Evolutionary conservation across 306 rosid species (phyloP).

Genomic region (Echinosophora koreensis): DNA sequence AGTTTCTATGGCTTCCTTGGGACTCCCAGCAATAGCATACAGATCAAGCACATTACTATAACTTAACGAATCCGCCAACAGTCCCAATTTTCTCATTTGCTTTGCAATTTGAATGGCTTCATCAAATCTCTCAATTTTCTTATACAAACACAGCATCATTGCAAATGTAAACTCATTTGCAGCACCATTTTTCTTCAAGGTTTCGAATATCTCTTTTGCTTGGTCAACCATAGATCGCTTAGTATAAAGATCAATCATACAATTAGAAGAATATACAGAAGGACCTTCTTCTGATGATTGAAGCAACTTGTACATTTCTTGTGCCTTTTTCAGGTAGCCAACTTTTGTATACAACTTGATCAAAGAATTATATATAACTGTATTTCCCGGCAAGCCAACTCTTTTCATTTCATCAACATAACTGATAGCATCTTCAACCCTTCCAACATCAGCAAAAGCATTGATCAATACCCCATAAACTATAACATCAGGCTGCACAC

Average conservation of each 20-base stretch:
- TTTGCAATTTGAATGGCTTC: constrained; percentile 74
- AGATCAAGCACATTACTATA: constrained; percentile 75
- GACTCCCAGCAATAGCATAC: constrained; percentile 78
- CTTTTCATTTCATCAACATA: constrained; percentile 73
- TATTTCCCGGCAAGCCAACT: constrained; percentile 75
- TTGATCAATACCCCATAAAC: constrained; percentile 87
- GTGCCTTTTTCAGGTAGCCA: constrained; percentile 76
- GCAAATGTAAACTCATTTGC: constrained; percentile 90
- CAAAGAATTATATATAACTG: constrained; percentile 75
- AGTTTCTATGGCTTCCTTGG: constrained; percentile 67
- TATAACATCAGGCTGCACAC: constrained; percentile 73
- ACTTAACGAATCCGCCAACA: constrained; percentile 69
- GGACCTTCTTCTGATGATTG: constrained; percentile 71
- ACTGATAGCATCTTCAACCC: constrained; percentile 68
- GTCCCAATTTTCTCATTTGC: constrained; percentile 71
- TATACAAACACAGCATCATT: constrained; percentile 87
- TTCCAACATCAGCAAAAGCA: constrained; percentile 76
- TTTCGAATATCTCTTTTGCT: constrained; percentile 74
- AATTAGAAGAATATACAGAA: constrained; percentile 75
- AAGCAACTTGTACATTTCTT: constrained; percentile 76
- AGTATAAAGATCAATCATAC: constrained; percentile 85
- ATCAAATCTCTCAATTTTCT: constrained; percentile 69
- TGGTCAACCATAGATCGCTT: constrained; percentile 74
- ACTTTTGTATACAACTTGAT: constrained; percentile 86
- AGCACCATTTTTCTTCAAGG: constrained; percentile 62